Percentiles rank a stretch among this genome's conserved stretches.
Evolutionary conservation across 192 early-diverging fungal genomes (phyloP).

Genomic region (Chytriomyces sp.): DNA sequence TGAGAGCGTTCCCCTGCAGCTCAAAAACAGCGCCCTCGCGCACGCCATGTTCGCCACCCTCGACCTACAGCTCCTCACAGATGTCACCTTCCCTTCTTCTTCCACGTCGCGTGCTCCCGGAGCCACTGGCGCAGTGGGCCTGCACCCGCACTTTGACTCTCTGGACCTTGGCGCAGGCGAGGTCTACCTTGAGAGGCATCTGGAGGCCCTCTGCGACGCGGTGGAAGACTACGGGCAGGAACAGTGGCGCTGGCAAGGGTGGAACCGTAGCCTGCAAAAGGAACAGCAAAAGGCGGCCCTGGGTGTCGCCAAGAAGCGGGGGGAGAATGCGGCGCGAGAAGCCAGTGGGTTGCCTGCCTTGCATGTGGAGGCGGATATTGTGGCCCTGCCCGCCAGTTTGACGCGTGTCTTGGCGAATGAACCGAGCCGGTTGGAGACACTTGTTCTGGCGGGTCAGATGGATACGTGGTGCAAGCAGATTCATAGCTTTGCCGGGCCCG

Average conservation of each 20-base stretch:
- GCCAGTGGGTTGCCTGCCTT: constrained; percentile 68
- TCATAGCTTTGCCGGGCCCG: constrained; percentile 90
- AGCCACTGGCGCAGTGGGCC: constrained; percentile 16
- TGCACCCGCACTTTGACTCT: constrained; percentile 59
- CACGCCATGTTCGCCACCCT: constrained; percentile 75
- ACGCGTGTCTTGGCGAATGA: constrained; percentile 69
- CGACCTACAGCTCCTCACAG: constrained; percentile 77
- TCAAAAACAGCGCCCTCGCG: constrained; percentile 83
- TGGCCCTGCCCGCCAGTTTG: constrained; percentile 61
- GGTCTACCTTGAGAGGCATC: constrained; percentile 83
- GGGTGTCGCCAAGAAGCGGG: constrained; percentile 61
- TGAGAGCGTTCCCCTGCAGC: constrained; percentile 84
- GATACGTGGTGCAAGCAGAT: constrained; percentile 92
- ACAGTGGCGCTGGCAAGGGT: constrained; percentile 86
- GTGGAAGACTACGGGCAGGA: constrained; percentile 91
- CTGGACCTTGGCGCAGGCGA: constrained; percentile 81
- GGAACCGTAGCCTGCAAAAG: constrained; percentile 88
- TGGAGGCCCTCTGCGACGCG: constrained; percentile 77
- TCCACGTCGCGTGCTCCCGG: constrained; percentile 24
- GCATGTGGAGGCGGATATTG: constrained; percentile 75
- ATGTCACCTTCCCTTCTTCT: constrained; percentile 57
- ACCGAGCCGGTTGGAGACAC: constrained; percentile 86
- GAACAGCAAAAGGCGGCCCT: constrained; percentile 80
- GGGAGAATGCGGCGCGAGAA: constrained; percentile 73
- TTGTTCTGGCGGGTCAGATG: constrained; percentile 89